Evolutionary conservation across 176 grass and related monocot genomes (phyloP).

Genomic region (Oryza meridionalis): DNA sequence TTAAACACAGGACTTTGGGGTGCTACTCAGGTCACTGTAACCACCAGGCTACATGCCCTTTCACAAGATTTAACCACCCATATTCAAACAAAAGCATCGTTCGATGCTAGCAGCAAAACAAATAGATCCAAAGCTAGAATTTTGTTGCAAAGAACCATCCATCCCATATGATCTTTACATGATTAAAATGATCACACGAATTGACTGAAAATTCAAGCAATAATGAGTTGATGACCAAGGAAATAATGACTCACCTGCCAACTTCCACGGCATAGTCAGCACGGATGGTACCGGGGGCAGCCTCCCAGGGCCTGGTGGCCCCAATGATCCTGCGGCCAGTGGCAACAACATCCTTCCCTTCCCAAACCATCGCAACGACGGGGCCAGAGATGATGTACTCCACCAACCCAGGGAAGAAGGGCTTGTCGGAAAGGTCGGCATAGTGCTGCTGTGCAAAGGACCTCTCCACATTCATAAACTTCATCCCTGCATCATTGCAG

Average conservation of each 20-base stretch:
- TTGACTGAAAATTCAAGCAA: not conserved
- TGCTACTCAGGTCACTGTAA: no score
- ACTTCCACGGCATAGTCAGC: conserved; percentile 71
- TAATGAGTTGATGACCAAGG: conserved; percentile 7
- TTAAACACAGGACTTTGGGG: no score
- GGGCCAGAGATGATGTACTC: conserved; percentile 83
- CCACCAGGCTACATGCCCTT: no score
- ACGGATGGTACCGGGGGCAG: conserved; percentile 75
- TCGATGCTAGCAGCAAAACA: not conserved
- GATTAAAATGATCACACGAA: not conserved
- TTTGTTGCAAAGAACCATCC: not conserved
- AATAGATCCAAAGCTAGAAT: not conserved
- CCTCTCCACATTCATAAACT: conserved; percentile 73
- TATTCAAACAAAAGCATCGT: not conserved
- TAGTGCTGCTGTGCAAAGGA: conserved; percentile 84
- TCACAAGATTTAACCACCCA: not conserved
- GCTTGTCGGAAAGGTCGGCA: conserved; percentile 66
- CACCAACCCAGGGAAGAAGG: conserved; percentile 74
- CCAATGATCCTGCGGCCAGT: conserved; percentile 74
- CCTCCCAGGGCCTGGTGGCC: conserved; percentile 74
- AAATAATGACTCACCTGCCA: conserved; percentile 52
- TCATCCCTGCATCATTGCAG: conserved; percentile 48
- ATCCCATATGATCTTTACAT: not conserved
- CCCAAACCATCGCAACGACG: conserved; percentile 81
- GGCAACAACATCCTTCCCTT: conserved; percentile 68